These are phyloP conservation scores for Camelina laxa DNA, from an alignment of 345 rosid genomes.

Conservation along the genomic window DNA sequence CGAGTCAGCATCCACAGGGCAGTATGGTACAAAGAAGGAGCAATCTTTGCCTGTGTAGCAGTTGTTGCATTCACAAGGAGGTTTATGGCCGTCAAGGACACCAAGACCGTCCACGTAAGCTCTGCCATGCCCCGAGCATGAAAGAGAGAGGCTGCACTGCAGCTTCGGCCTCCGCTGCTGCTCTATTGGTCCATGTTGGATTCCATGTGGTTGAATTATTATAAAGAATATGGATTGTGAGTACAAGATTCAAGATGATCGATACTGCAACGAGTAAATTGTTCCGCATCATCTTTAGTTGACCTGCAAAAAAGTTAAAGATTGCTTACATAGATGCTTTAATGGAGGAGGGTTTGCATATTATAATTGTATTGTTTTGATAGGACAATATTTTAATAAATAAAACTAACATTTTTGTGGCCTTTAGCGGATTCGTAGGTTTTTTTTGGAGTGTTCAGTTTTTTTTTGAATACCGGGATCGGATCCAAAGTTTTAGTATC, in stretches of 20 bases:
- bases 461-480: too few species aligned
- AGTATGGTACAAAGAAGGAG: conserved; percentile 48
- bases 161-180: conserved; percentile 64
- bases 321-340: too few species aligned
- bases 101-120: conserved; percentile 66
- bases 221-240: conserved; percentile 33
- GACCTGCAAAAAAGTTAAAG: too few species aligned
- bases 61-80: conserved; percentile 66
- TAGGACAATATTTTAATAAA: too few species aligned
- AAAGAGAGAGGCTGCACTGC: conserved; percentile 62
- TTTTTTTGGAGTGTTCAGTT: too few species aligned
- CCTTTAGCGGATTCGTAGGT: too few species aligned
- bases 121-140: conserved; percentile 77
- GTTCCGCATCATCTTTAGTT: not conserved
- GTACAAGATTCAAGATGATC: conserved; percentile 46
- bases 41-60: conserved; percentile 66
- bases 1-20: conserved; percentile 57
- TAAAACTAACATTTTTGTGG: too few species aligned
- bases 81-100: conserved; percentile 38
- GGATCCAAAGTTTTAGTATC: too few species aligned
- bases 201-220: conserved; percentile 31
- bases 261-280: conserved; percentile 31
- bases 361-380: too few species aligned
- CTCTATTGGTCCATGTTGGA: conserved; percentile 61
- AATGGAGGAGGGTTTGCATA: too few species aligned